These are phyloP conservation scores for Urtica urens DNA, from an alignment of 306 rosid species.

Conservation along the genomic window DNA sequence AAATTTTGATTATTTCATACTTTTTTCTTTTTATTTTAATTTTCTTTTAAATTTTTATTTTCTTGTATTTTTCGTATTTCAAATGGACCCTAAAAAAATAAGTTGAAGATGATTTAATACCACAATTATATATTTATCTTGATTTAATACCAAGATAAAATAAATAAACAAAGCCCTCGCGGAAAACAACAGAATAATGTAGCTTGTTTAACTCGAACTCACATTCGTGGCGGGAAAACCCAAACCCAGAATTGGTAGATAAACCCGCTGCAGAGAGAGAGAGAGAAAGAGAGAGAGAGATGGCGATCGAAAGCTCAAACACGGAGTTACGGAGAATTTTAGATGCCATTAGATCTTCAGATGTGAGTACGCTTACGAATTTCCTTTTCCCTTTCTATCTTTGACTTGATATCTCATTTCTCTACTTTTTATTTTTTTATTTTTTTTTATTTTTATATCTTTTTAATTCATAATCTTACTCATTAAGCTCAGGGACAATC, in stretches of 20 bases:
- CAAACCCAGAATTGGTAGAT: neutral
- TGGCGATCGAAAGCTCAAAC: conserved; percentile 48
- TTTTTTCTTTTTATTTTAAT: too few species aligned
- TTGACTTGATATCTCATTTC: neutral
- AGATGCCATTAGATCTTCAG: conserved; percentile 60
- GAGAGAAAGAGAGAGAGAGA: conserved; percentile 12
- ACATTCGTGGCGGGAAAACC: neutral
- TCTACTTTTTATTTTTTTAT: neutral
- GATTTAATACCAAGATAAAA: too few species aligned
- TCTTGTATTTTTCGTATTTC: too few species aligned
- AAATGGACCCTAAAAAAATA: too few species aligned
- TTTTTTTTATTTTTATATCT: too few species aligned
- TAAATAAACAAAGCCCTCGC: too few species aligned
- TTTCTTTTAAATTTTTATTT: too few species aligned
- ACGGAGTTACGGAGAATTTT: conserved; percentile 35
- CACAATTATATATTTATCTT: too few species aligned
- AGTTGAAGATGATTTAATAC: too few species aligned
- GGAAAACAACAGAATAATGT: neutral
- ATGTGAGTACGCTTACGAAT: conserved; percentile 32
- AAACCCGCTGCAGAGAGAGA: conserved; percentile 5
- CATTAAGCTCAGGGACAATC: too few species aligned
- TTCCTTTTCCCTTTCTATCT: conserved; percentile 3
- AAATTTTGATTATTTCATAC: too few species aligned
- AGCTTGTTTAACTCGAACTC: neutral
- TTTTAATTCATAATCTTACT: too few species aligned